Base-by-base conservation (phyloP, 106 monocot genomes). In the Platanthera guangdongensis region DNA sequence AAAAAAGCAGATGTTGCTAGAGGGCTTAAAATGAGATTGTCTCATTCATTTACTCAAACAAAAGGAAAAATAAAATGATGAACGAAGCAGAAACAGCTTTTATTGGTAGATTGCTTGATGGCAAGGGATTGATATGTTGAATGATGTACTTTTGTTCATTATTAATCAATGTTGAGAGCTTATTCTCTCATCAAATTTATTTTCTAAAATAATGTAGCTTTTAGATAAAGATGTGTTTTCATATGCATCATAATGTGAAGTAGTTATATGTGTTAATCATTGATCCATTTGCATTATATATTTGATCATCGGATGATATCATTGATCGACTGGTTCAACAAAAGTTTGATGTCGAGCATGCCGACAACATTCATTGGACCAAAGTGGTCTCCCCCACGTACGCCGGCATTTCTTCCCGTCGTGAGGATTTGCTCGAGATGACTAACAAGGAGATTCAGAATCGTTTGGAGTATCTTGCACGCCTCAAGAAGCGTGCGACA, bases 21-120 rank as follows among this genome's bases (percentile, higher is more conserved):
- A 73, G 96, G 89, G 39, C 85, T 94, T 21, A 99, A 94, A 85
- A 99, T 94, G 97, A 92, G 97, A 83, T 86, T 92, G 52, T 81
- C 85, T 47, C 86, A 74, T 19, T 80, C 89, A 64, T 88, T 90
- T 84, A 59, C 89, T 75, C 94, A 90, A 81, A 83, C 79, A 52
- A 86, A 90, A 77, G 93, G 94, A 74, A 89, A 94, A 78, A 87
- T 91, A 99, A 86, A 94, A 99, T 79, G 92, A 89, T 72, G 75
- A n/a, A n/a, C n/a, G n/a, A 86, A 77, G 84, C 81, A 39, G 97
- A 99, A 79, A 91, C 88, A 75, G 83, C 79, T 81, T 14, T 65
- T 62, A 88, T 91, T 68, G 73, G 63, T 15, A 87, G 84, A 84
- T 83, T 94, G 76, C 84, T 99, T 84, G 87, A 90, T 64, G 97